Base-by-base conservation (phyloP, 2,329 filamentous ascomycete genomes). In the Diaporthe helianthi region DNA sequence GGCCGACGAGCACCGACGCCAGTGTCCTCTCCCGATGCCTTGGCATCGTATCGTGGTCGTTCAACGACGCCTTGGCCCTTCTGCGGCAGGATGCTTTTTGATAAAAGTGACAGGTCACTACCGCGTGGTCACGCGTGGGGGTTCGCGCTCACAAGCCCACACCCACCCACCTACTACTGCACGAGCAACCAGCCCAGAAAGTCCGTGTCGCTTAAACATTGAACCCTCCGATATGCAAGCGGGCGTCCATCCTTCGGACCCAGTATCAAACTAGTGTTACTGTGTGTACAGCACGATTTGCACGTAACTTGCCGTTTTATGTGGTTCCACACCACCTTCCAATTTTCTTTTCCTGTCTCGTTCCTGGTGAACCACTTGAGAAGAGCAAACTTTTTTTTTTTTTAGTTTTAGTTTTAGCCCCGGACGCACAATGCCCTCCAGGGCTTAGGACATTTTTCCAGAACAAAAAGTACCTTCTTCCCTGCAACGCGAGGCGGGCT, bases 41-140 rank as follows among this genome's bases (percentile, higher is more conserved):
- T 41, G 53, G 53, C 53, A 19, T 26, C 24, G 26, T 22, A 19
- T 26, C 24, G 26, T 22, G 55, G 41, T 22, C 31, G 24, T 61
- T 26, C 17, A 44, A 44, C 33, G n/a, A 10, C 55, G 38, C 54
- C 36, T 44, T 60, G 54, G 54, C 54, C 36, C n/a, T n/a, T n/a
- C 36, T 60, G 26, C 38, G 24, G 24, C 38, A 46, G 10, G 10
- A 46, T 60, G 41, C 58, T 61, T 47, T 47, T 61, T 13, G 58
- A 33, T 31, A 47, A 47, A 61, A 47, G 26, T 61, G 58, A 61
- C 58, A 61, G 26, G 58, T 61, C 58, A 61, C 58, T 61, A 15
- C 13, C 47, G 41, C 26, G 41, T 47, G 26, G 58, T 61, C 58
- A 61, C 22, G 58, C 58, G 41, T 61, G 58, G 58, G 58, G 58